Percentiles rank a stretch among this genome's conserved stretches.
phyloP scores from a whole-genome alignment of 495 filamentous ascomycete genomes.

The Aspergillus sclerotiicarbonarius region DNA sequence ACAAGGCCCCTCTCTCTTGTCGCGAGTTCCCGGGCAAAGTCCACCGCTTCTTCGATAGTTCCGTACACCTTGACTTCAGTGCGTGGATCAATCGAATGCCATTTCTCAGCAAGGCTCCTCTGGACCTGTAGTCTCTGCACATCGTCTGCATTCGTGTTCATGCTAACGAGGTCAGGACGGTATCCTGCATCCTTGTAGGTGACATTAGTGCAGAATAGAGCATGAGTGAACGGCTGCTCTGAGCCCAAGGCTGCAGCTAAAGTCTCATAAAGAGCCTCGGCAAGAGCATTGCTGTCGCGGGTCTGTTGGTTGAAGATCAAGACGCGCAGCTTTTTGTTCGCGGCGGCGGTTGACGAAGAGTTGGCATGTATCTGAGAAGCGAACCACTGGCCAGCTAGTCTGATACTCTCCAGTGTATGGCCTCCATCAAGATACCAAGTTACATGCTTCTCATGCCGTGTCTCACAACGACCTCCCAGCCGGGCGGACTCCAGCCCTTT shows the following conservation, averaged over 20 bases:
- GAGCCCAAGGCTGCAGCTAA: conserved; percentile 56
- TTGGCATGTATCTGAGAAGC: conserved; percentile 48
- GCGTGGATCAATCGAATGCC: conserved; percentile 62
- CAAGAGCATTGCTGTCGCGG: conserved; percentile 66
- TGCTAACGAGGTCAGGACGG: conserved; percentile 72
- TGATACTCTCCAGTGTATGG: conserved; percentile 86
- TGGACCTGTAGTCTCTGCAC: conserved; percentile 72
- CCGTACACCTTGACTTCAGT: conserved; percentile 63
- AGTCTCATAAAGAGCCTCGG: conserved; percentile 63
- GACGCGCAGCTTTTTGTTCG: conserved; percentile 50
- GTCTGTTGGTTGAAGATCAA: conserved; percentile 97
- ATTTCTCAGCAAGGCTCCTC: conserved; percentile 67
- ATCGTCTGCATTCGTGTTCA: conserved; percentile 65
- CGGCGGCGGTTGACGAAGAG: conserved; percentile 46
- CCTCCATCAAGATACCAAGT: conserved; percentile 90
- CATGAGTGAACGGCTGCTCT: conserved; percentile 67
- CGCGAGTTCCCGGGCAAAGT: conserved; percentile 57
- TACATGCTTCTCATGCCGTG: conserved; percentile 62
- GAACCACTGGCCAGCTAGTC: conserved; percentile 80
- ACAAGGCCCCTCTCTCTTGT: conserved; percentile 28
- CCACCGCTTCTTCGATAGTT: conserved; percentile 86
- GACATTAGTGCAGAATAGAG: conserved; percentile 85
- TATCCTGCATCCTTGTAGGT: conserved; percentile 72
- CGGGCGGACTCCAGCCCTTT: conserved; percentile 71
- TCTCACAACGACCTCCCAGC: conserved; percentile 83